Conservation (phyloP, 2,329 filamentous ascomycete species). For the Hymenoscyphus fructigenus region DNA sequence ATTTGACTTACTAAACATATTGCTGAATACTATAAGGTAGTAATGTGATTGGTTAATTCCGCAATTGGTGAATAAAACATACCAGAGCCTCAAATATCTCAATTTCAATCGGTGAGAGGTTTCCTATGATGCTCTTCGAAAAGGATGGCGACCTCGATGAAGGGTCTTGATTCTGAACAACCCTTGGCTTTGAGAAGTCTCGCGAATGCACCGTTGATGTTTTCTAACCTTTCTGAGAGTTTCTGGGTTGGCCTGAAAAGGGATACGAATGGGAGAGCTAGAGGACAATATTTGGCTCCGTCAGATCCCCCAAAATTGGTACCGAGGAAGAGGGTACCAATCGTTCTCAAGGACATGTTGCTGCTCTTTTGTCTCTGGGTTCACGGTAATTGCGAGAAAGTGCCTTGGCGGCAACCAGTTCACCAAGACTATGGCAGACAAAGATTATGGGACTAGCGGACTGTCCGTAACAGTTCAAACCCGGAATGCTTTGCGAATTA, state of each 20-base stretch:
- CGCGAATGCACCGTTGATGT: neutral
- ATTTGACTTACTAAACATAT: no score
- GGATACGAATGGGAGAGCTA: neutral
- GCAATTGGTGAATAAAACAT: no score
- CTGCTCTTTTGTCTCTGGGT: neutral
- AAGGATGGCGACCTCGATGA: neutral
- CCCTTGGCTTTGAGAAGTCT: neutral
- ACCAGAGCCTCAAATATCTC: no score
- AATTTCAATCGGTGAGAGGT: neutral
- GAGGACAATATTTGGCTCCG: neutral
- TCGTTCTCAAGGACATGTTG: neutral
- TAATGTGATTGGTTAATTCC: no score
- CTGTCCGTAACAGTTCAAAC: neutral
- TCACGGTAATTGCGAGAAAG: conserved; percentile 1
- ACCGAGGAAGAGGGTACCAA: neutral
- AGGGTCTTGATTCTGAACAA: neutral
- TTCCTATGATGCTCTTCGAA: neutral
- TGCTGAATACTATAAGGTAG: no score
- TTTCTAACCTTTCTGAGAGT: neutral
- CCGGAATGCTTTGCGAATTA: neutral
- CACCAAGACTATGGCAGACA: conserved; percentile 41
- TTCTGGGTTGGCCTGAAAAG: no score
- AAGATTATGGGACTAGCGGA: conserved; percentile 35
- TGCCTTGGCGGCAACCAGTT: conserved; percentile 36
- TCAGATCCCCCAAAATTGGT: neutral